phyloP scores from a whole-genome alignment of 2,329 filamentous ascomycete species.

The Fusarium dlaminii region DNA sequence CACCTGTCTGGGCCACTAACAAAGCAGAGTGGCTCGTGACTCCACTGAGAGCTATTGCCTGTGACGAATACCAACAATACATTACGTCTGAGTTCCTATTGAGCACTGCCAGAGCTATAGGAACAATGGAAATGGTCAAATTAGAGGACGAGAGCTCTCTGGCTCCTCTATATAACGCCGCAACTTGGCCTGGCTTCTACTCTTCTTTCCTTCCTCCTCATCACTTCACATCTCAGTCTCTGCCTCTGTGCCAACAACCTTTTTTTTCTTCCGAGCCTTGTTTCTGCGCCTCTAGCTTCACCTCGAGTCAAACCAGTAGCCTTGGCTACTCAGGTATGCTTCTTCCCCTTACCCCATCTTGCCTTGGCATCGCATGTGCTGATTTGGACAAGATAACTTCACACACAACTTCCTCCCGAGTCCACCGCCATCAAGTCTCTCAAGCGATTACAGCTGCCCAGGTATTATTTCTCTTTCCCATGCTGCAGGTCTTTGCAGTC shows the following conservation, averaged over 20 bases:
- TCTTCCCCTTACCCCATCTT: not conserved
- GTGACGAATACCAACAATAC: not conserved
- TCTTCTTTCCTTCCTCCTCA: not conserved
- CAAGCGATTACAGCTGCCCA: not conserved
- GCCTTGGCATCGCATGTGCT: not conserved
- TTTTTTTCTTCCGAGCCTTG: not conserved
- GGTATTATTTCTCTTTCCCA: not conserved
- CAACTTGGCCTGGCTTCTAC: not conserved
- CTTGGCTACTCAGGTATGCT: not conserved
- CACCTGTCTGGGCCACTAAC: not conserved
- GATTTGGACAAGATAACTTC: not conserved
- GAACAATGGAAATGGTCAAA: not conserved
- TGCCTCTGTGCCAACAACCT: not conserved
- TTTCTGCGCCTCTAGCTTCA: not conserved
- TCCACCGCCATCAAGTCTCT: not conserved
- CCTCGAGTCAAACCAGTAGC: not conserved
- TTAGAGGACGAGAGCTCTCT: not conserved
- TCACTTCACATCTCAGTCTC: not conserved
- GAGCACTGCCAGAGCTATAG: not conserved
- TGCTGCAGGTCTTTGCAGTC: not conserved
- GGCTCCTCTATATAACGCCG: slow-evolving; percentile 1
- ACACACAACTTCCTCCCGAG: not conserved
- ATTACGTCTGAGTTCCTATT: not conserved
- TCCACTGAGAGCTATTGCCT: not conserved
- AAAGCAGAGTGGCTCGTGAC: not conserved